phyloP scores from a whole-genome alignment of 108 stramenopile genomes.

The Cyclostephanos tholiformis region DNA sequence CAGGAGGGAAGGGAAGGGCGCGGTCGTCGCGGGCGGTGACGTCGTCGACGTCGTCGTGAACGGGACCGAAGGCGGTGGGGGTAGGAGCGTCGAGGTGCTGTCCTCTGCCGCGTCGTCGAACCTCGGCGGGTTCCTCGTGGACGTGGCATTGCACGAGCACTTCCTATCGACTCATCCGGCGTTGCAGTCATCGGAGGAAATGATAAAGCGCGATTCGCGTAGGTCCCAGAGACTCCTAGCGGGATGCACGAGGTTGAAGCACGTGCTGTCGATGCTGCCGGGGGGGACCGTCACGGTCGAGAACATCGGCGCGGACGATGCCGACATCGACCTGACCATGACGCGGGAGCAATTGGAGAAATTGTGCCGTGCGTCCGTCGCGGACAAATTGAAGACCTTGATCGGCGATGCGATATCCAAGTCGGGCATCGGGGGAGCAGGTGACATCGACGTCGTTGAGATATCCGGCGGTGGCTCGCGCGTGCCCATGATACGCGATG shows the following conservation, averaged over 20 bases:
- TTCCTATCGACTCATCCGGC: constrained; percentile 40
- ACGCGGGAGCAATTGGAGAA: constrained; percentile 37
- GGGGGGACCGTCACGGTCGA: constrained; percentile 54
- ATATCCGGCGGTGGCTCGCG: constrained; percentile 60
- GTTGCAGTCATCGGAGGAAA: constrained; percentile 10
- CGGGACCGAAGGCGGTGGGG: no score
- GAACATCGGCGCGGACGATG: constrained; percentile 45
- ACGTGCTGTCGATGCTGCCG: constrained; percentile 56
- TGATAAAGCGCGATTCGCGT: constrained; percentile 38
- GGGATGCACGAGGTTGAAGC: constrained; percentile 55
- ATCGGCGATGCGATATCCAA: constrained; percentile 26
- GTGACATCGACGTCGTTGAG: constrained; percentile 36
- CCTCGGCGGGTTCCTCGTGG: constrained; percentile 51
- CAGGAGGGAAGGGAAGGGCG: not conserved
- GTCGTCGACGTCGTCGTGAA: not conserved
- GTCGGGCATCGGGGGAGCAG: constrained; percentile 13
- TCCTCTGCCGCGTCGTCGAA: constrained; percentile 17
- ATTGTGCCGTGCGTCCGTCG: constrained; percentile 32
- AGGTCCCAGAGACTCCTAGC: constrained; percentile 53
- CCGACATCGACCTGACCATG: constrained; percentile 40
- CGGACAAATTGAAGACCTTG: constrained; percentile 28
- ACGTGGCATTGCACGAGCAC: constrained; percentile 53
- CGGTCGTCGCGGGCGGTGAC: not conserved
- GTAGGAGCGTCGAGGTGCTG: constrained; percentile 21
- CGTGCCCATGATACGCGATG: constrained; percentile 62